A percentile compares a stretch with the other conserved stretches of the same genome.
Conservation (phyloP, 1,139 yeast genomes). For the Hanseniaspora uvarum region DNA sequence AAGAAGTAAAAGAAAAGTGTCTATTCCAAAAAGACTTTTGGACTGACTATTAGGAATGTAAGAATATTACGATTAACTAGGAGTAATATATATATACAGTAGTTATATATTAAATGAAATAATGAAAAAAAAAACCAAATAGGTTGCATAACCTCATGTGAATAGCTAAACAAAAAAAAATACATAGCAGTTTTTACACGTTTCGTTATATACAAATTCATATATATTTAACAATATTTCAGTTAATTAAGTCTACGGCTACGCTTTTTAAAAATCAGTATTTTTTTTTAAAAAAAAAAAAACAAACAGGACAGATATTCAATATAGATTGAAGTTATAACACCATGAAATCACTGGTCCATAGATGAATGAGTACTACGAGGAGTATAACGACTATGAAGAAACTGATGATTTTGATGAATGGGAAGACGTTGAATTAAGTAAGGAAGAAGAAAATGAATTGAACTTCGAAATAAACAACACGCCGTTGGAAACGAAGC, state of each 20-base stretch:
- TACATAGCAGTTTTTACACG: background rate
- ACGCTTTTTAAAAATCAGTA: background rate
- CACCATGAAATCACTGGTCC: background rate
- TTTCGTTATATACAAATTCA: background rate
- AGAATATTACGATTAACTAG: background rate
- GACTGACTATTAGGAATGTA: constrained; percentile 10
- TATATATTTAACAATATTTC: too few species aligned
- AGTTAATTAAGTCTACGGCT: background rate
- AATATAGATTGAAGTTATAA: too few species aligned
- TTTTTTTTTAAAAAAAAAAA: background rate
- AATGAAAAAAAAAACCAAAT: background rate
- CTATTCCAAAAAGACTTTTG: constrained; percentile 12
- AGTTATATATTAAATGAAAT: background rate
- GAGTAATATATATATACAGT: background rate
- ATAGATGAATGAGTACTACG: background rate
- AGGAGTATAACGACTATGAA: background rate
- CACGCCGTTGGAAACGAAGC: background rate
- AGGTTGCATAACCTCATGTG: background rate
- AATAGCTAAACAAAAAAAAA: background rate
- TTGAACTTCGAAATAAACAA: constrained; percentile 1
- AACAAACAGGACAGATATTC: background rate
- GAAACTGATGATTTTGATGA: constrained; percentile 13
- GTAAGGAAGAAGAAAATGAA: background rate
- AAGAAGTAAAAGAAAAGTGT: constrained; percentile 12
- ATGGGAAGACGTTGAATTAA: constrained; percentile 12